Evolutionary conservation across 2,329 filamentous ascomycete genomes (phyloP), one percentile per base, ranked within the genome.

Genomic region (Monosporascus sp.): DNA sequence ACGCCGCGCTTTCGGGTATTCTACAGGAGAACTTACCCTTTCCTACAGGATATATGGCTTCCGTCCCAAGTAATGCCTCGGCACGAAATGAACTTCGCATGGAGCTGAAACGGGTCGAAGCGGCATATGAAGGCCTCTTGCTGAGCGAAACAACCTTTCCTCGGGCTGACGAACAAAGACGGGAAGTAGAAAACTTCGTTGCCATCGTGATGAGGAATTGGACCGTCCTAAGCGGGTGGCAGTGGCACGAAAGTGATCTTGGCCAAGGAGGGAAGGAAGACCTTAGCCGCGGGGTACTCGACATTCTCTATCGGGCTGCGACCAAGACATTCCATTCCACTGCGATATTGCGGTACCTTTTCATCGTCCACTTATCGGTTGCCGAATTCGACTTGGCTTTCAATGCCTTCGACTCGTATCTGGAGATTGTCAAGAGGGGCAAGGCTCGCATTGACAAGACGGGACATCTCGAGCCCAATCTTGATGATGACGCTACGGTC

Each of bases 301-400:
- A 94, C 69, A 89, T 91, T 27, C 78, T 99, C 7, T 99, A 97
- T 70, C 87, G 88, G 40, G 90, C 92, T 22, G 90, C 93, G 7
- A 91, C 88, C 9, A 96, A 94, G 70, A 96, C 92, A 0, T 99
- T 94, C 66, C 94, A 99, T 71, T 99, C 94, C 1, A 96, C 93
- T 1, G 77, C 91, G 9, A 89, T 97, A 57, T 75, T 99, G 31
- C 82, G 93, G 54, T 84, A 92, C 63, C 78, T 99, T 0, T 97
- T 97, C 67, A 87, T 85, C 11, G 87, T 96, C 2, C 94, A 99
- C 69, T 78, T 93, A 19, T 83, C 91, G 2, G 78, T 97, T 19
- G 91, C 91, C 8, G 93, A 99, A 62, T 97, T 97, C 60, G 90
- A 96, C 52, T 76, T 97, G 48, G 92, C 92, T 1, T 86, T 96